Conservation (phyloP, 2,329 filamentous ascomycete genomes). For the Colletotrichum filicis region DNA sequence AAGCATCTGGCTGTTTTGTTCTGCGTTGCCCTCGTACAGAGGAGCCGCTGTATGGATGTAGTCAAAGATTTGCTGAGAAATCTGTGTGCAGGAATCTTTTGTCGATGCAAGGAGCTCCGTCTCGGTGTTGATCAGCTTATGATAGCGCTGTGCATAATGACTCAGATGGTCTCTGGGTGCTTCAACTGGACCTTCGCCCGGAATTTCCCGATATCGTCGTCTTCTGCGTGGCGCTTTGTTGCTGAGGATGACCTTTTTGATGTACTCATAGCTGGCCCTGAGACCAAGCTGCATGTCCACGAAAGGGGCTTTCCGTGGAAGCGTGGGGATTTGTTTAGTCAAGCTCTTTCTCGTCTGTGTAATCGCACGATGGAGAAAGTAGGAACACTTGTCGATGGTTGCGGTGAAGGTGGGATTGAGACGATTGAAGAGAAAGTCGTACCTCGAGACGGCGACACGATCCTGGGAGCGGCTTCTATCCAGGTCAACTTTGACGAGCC, state of each 20-base stretch:
- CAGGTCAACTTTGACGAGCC: slow-evolving; percentile 67
- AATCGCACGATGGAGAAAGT: slow-evolving; percentile 50
- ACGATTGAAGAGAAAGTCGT: slow-evolving; percentile 42
- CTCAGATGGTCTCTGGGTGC: slow-evolving; percentile 31
- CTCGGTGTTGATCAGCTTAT: slow-evolving; percentile 36
- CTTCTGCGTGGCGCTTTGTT: background rate
- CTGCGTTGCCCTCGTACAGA: slow-evolving; percentile 55
- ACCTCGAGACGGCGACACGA: slow-evolving; percentile 29
- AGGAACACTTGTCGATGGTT: slow-evolving; percentile 43
- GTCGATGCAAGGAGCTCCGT: background rate
- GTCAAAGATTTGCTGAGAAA: slow-evolving; percentile 46
- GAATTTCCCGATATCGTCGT: background rate
- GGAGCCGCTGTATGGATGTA: slow-evolving; percentile 48
- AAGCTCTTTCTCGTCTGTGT: slow-evolving; percentile 49
- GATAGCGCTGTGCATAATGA: slow-evolving; percentile 36
- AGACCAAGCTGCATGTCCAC: slow-evolving; percentile 49
- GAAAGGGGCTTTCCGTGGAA: slow-evolving; percentile 50
- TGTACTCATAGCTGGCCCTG: slow-evolving; percentile 50
- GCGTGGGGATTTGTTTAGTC: slow-evolving; percentile 50
- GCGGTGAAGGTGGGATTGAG: slow-evolving; percentile 42
- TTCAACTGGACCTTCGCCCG: slow-evolving; percentile 9
- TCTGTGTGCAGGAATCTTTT: slow-evolving; percentile 30
- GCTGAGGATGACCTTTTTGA: slow-evolving; percentile 35
- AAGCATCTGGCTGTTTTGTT: slow-evolving; percentile 62
- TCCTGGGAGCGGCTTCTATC: slow-evolving; percentile 43